phyloP scores from a whole-genome alignment of 495 filamentous ascomycete species.

The Penicillium chermesinum region DNA sequence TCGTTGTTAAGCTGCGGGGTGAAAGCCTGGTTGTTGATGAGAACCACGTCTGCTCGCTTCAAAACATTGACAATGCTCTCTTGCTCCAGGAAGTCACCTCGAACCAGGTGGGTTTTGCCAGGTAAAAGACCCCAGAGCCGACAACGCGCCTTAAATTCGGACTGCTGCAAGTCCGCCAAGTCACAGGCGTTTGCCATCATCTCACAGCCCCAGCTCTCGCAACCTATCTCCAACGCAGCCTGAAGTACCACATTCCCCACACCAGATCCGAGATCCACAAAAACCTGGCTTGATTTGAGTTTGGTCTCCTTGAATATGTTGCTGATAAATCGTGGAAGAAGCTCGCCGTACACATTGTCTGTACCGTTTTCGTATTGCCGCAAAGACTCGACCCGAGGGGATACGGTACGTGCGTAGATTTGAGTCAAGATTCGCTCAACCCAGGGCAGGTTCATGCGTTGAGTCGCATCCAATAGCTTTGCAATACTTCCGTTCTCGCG shows the following conservation, averaged over 20 bases:
- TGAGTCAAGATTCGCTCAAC: slow-evolving; percentile 81
- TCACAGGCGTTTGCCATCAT: slow-evolving; percentile 85
- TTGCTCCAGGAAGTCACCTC: slow-evolving; percentile 79
- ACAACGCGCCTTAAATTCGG: slow-evolving; percentile 79
- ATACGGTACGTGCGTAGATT: slow-evolving; percentile 87
- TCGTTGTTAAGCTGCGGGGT: slow-evolving; percentile 77
- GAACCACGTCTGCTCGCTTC: slow-evolving; percentile 79
- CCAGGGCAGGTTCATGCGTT: slow-evolving; percentile 60
- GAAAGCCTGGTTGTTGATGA: slow-evolving; percentile 98
- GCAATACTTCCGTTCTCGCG: slow-evolving; percentile 61
- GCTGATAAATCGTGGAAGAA: slow-evolving; percentile 77
- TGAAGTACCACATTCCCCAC: slow-evolving; percentile 95
- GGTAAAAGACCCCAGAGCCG: slow-evolving; percentile 81
- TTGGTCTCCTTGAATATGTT: slow-evolving; percentile 72
- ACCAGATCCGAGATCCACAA: slow-evolving; percentile 91
- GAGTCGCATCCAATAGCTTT: slow-evolving; percentile 59
- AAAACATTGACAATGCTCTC: slow-evolving; percentile 64
- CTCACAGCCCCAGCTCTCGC: slow-evolving; percentile 94
- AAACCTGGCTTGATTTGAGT: slow-evolving; percentile 73
- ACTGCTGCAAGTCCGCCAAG: slow-evolving; percentile 77
- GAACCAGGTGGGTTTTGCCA: slow-evolving; percentile 73
- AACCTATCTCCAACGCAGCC: slow-evolving; percentile 88
- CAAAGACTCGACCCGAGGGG: slow-evolving; percentile 75
- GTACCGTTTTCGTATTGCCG: slow-evolving; percentile 79
- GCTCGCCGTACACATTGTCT: slow-evolving; percentile 91